Percentiles rank a stretch among this genome's conserved stretches.
Conservation (phyloP, 2,329 filamentous ascomycete species). For the Neopestalotiopsis sp. region DNA sequence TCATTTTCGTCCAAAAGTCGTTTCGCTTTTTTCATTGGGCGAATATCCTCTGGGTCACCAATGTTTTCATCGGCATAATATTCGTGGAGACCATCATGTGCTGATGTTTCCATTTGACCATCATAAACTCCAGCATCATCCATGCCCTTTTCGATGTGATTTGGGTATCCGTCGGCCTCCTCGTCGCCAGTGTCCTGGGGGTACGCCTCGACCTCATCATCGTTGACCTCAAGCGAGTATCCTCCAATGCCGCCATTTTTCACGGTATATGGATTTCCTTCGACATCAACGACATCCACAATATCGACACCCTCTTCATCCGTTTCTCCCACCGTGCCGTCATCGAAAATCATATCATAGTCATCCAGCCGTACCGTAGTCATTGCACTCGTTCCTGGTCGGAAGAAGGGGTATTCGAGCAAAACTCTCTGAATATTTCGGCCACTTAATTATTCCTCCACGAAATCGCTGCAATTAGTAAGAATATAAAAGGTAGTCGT, state of each 20-base stretch:
- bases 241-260: background rate
- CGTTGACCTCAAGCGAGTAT: background rate
- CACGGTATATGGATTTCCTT: too few relatives aligned
- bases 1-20: background rate
- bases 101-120: background rate
- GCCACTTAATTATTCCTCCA: background rate
- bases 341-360: conserved; percentile 15
- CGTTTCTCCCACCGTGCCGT: background rate
- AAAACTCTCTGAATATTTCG: background rate
- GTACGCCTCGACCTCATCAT: background rate
- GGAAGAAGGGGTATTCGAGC: background rate
- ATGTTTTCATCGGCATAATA: background rate
- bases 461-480: background rate
- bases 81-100: background rate
- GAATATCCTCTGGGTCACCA: background rate
- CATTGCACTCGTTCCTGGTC: background rate
- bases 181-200: background rate
- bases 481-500: background rate
- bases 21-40: background rate
- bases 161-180: background rate
- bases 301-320: background rate
- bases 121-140: background rate
- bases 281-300: background rate
- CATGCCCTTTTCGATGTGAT: background rate
- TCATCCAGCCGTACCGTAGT: conserved; percentile 4